Evolutionary conservation across 208 protist genomes (phyloP), one percentile per base, ranked within the genome.

Genomic region (Leishmania aethiopica): DNA sequence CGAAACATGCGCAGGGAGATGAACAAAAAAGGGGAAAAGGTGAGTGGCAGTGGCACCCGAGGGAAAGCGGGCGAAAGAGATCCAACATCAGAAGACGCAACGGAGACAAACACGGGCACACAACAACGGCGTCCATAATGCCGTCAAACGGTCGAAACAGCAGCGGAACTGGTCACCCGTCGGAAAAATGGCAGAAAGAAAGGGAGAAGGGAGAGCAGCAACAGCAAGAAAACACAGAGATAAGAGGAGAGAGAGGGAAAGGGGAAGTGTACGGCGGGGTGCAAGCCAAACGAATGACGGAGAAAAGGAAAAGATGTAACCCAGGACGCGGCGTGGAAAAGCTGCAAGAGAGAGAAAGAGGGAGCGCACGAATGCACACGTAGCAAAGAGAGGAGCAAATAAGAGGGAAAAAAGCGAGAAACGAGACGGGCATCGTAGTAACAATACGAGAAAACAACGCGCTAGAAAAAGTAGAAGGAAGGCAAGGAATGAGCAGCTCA

Each of bases 221-320:
- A 64, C 59, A 32, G 45, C 45, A 49, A 45, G 6, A 19, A 40
- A 19, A 40, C n/a, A 45, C 10, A 71, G 40, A n/a, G 10, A 71
- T 42, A 47, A 25, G 40, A 45, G 37, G 25, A 71, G 40, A 42
- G 0, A 10, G 66, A 49, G 11, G 45, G 45, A 45, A n/a, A 49
- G 66, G 37, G 40, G 13, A 22, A 69, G 37, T 40, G 19, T 11
- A 45, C 22, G 17, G 13, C 32, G 22, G 66, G 22, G 32, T 25
- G 22, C 49, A 8, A 37, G 49, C 1, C 0, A 69, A 22, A 42
- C 10, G 4, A 74, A 53, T 10, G 4, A 6, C 25, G 22, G 66
- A 59, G 77, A 49, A 78, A 86, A 81, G 55, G 83, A 59, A 62
- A 74, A 80, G 25, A 78, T 4, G 51, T 6, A 17, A 5, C 51